phyloP scores from a whole-genome alignment of 2,329 filamentous ascomycete species.

The Arthrobotrys sphaeroides region DNA sequence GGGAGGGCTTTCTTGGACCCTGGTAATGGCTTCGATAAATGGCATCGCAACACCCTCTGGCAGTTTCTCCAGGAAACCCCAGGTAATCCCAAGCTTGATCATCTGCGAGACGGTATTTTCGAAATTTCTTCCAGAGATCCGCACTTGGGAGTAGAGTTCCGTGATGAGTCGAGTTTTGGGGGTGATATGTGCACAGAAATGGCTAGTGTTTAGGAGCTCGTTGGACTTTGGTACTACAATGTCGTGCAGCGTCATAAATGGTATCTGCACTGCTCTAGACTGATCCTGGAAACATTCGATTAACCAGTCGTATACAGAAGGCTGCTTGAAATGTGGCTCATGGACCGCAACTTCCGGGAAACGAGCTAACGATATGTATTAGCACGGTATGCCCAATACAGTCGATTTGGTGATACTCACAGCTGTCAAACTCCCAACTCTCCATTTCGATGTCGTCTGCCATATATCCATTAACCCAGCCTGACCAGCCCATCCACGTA shows the following conservation, averaged over 20 bases:
- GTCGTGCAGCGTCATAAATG: slow-evolving; percentile 66
- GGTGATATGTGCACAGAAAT: slow-evolving; percentile 62
- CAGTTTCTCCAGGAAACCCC: slow-evolving; percentile 77
- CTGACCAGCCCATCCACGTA: slow-evolving; percentile 79
- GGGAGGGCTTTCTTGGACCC: slow-evolving; percentile 83
- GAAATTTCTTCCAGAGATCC: slow-evolving; percentile 64
- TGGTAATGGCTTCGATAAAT: slow-evolving; percentile 82
- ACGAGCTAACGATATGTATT: slow-evolving; percentile 55
- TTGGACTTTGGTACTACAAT: slow-evolving; percentile 61
- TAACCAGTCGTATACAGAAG: slow-evolving; percentile 70
- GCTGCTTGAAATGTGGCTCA: slow-evolving; percentile 67
- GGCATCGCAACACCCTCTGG: slow-evolving; percentile 84
- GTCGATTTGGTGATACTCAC: slow-evolving; percentile 57
- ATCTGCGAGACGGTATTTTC: slow-evolving; percentile 78
- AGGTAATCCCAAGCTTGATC: slow-evolving; percentile 73
- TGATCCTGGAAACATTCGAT: slow-evolving; percentile 61
- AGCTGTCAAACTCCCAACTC: slow-evolving; percentile 68
- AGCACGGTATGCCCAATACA: slow-evolving; percentile 38
- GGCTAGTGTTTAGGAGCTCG: slow-evolving; percentile 62
- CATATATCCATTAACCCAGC: slow-evolving; percentile 71
- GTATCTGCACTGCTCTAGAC: slow-evolving; percentile 57
- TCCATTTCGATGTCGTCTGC: slow-evolving; percentile 69
- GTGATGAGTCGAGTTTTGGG: slow-evolving; percentile 77
- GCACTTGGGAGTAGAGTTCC: slow-evolving; percentile 71
- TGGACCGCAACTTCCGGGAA: slow-evolving; percentile 64